Evolutionary conservation across 2,329 filamentous ascomycete genomes (phyloP).

Genomic region (Diaporthe sp.): DNA sequence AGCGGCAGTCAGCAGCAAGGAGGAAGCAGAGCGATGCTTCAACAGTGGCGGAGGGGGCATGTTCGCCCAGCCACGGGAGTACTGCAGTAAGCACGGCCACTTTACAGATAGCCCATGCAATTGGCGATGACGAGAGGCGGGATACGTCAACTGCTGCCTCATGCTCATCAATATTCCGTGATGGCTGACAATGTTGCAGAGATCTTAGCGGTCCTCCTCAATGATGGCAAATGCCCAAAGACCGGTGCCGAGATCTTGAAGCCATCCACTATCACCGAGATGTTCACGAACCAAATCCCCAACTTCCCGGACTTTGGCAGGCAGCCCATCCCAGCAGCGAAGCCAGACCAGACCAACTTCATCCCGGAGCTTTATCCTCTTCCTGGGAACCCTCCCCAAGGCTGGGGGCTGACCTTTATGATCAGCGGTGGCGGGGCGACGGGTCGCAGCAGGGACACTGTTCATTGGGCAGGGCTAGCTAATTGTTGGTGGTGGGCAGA

Average conservation of each 20-base stretch:
- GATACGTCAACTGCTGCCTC: background rate
- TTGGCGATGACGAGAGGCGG: background rate
- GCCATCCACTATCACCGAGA: constrained; percentile 67
- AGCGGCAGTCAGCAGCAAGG: constrained; percentile 53
- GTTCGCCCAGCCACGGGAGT: constrained; percentile 69
- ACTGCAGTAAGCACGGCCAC: constrained; percentile 59
- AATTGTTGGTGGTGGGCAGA: constrained; percentile 74
- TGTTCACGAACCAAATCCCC: constrained; percentile 74
- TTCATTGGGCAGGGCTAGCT: constrained; percentile 68
- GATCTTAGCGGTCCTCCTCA: constrained; percentile 71
- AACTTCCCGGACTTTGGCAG: constrained; percentile 63
- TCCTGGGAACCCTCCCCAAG: constrained; percentile 63
- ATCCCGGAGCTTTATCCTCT: constrained; percentile 63
- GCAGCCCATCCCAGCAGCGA: constrained; percentile 57
- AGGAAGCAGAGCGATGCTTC: constrained; percentile 58
- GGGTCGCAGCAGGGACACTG: constrained; percentile 63
- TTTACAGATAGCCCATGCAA: background rate
- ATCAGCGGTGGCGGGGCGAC: constrained; percentile 60
- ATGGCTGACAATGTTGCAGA: constrained; percentile 51
- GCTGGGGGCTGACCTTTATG: constrained; percentile 72
- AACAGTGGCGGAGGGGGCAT: constrained; percentile 70
- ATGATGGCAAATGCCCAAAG: constrained; percentile 70
- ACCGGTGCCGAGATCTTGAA: constrained; percentile 67
- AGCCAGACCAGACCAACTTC: constrained; percentile 60
- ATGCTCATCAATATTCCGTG: background rate